Conservation (phyloP, 495 filamentous ascomycete species). For the Glonium stellatum region DNA sequence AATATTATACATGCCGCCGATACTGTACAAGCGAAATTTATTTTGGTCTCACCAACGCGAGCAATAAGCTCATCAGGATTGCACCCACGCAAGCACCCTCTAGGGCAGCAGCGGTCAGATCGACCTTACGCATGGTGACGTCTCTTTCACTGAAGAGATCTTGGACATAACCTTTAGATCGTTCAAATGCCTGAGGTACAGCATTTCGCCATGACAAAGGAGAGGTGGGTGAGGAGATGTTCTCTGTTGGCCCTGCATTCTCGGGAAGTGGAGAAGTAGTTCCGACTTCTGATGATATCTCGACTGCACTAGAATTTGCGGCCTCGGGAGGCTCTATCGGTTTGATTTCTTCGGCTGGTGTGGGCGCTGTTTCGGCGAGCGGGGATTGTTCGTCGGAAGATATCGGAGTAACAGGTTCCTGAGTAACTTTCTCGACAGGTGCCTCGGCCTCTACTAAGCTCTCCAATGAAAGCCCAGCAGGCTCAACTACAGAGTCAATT, state of each 20-base stretch:
- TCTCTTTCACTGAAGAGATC: constrained; percentile 66
- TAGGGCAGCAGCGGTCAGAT: constrained; percentile 63
- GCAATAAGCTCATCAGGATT: constrained; percentile 52
- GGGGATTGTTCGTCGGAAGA: neutral
- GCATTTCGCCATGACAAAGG: constrained; percentile 10
- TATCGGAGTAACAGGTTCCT: constrained; percentile 6
- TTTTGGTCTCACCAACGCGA: constrained; percentile 49
- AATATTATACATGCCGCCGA: neutral
- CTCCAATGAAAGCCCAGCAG: constrained; percentile 8
- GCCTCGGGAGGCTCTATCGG: neutral
- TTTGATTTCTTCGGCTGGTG: neutral
- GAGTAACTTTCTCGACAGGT: neutral
- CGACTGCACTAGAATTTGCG: neutral
- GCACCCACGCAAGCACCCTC: constrained; percentile 70
- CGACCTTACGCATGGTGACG: constrained; percentile 62
- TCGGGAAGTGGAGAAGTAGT: neutral
- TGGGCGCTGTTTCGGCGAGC: neutral
- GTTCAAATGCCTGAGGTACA: neutral
- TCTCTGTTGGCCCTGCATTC: neutral
- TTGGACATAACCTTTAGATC: neutral
- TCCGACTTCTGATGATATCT: neutral
- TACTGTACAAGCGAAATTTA: constrained; percentile 27
- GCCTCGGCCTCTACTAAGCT: neutral
- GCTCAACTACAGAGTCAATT: constrained; percentile 20
- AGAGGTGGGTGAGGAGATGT: neutral